Conservation (phyloP, 768 basidiomycete genomes). For the Suillus variegatus region DNA sequence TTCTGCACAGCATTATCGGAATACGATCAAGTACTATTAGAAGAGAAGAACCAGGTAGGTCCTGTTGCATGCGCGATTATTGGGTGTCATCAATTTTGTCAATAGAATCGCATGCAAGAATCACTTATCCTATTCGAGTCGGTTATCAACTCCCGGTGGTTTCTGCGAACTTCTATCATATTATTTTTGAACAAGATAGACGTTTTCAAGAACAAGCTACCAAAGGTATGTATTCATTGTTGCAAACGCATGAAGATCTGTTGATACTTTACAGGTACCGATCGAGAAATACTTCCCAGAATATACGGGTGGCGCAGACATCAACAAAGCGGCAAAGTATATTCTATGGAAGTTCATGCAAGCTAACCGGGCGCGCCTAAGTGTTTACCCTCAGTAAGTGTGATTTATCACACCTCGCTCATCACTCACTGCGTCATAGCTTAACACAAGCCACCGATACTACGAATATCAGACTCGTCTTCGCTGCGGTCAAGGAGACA, state of each 20-base stretch:
- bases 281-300: slow-evolving; percentile 84
- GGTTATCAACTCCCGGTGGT: slow-evolving; percentile 82
- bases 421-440: slow-evolving; percentile 35
- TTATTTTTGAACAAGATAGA: slow-evolving; percentile 75
- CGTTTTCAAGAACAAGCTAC: slow-evolving; percentile 74
- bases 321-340: slow-evolving; percentile 94
- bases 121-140: slow-evolving; percentile 75
- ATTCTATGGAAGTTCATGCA: slow-evolving; percentile 96
- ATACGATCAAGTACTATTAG: slow-evolving; percentile 72
- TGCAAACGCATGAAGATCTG: not conserved
- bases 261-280: slow-evolving; percentile 49
- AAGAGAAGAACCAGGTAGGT: slow-evolving; percentile 45
- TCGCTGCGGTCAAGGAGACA: slow-evolving; percentile 91
- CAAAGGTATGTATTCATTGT: slow-evolving; percentile 37
- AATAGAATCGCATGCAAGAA: slow-evolving; percentile 74
- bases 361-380: slow-evolving; percentile 79
- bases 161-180: slow-evolving; percentile 65
- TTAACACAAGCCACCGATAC: slow-evolving; percentile 90
- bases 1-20: slow-evolving; percentile 77
- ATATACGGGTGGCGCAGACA: slow-evolving; percentile 85
- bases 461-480: slow-evolving; percentile 77
- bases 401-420: not conserved
- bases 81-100: not conserved
- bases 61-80: slow-evolving; percentile 1
- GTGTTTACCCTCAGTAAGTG: slow-evolving; percentile 88